Base-by-base conservation (phyloP, 306 rosid species). In the Castanopsis chinensis region DNA sequence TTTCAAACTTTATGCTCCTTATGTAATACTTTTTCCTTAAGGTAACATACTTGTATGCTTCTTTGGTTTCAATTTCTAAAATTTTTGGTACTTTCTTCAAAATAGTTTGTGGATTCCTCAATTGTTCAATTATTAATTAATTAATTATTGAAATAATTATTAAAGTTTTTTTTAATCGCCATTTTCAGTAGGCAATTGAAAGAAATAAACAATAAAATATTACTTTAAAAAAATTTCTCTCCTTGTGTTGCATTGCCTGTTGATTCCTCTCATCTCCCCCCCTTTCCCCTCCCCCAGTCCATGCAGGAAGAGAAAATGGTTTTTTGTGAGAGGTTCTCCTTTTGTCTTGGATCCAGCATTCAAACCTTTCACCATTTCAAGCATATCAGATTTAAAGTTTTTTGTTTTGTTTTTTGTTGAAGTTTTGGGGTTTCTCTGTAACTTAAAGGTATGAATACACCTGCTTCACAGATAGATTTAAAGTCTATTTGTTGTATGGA, bases 1-100 rank as follows among this genome's bases (percentile, higher is more conserved):
- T 80, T 69, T 75, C 69, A 27, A 25, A 41, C 74, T 72, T 53
- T 84, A 32, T 80, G 55, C 74, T 56, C 45, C 65, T 74, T 58
- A 18, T 58, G 3, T 17, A n/a, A 21, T 41, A 13, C 73, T 71
- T 59, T 59, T 68, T 61, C 11, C 11, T 28, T 49, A 14, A 57
- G 23, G 51, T 10, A 18, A 76, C 80, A 41, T 63, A 72, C 30
- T 63, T 54, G 74, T 79, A 14, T 10, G 43, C 68, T 79, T 73
- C 76, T 75, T 71, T 77, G 51, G 61, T 72, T 35, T 61, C 28
- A 19, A 20, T 72, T 61, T 32, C 64, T 55, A 11, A 8, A 33
- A 57, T 41, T 45, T 19, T 21, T 3, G 65, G 21, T 69, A 69
- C 63, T 43, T 10, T 37, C 37, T 60, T 10, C 4, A 13, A 12